Evolutionary conservation across 1,284 basidiomycete species (phyloP), one percentile per base, ranked within the genome.

Genomic region (Pisolithus thermaeus): DNA sequence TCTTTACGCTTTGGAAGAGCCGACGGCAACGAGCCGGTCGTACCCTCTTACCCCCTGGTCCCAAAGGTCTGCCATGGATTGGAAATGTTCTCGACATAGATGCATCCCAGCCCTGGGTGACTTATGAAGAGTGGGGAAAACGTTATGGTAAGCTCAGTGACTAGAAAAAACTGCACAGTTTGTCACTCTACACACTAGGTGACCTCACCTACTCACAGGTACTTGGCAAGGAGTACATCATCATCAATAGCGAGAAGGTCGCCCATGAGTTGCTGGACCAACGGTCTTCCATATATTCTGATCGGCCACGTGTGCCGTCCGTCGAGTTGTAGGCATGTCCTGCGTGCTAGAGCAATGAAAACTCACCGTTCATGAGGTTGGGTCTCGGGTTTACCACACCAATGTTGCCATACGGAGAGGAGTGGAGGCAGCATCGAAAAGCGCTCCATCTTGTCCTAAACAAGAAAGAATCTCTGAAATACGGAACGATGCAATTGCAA

Each of bases 231-330:
- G 51, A 57, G 9, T 53, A 67, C 23, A 46, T 65, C 46, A 46
- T 65, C 41, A 61, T 65, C 44, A 68, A 64, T 20, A 68, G 62
- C 9, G 53, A 49, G 22, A 54, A 40, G 25, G 51, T 65, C 4
- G 63, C 67, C 25, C 60, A 49, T 41, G 59, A 65, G 38, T 28
- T 65, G 32, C 62, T 65, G 39, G 64, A 68, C 39, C 56, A 64
- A 32, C 64, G 67, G n/a, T 69, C 63, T 12, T 55, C 58, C 16
- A 50, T 45, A 27, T 65, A 69, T 45, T 68, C 66, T 23, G 65
- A 53, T 37, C 66, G 63, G 40, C 63, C 63, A 7, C 35, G 59
- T 16, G 52, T 53, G 9, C 56, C 55, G 39, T 46, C 49, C 9
- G 57, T 42, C n/a, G 67, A 66, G 46, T 35, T 69, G 66, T 66